Base-by-base conservation (phyloP, 441 rosid genomes). In the Gossypium gossypioides region DNA sequence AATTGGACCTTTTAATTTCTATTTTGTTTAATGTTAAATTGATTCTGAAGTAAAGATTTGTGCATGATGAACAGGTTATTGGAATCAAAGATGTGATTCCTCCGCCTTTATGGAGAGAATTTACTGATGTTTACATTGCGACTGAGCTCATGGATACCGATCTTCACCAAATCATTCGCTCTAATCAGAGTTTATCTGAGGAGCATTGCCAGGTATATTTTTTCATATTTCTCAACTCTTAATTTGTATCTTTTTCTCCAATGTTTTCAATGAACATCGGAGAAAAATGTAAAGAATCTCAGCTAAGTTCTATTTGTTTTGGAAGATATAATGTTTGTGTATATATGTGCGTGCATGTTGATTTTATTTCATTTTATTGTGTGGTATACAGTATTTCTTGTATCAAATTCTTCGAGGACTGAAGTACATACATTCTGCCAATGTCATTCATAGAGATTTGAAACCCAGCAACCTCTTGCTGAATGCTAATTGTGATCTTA, bases 91-190 rank as follows among this genome's bases (percentile, higher is more conserved):
- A 95, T 80, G 95, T 95, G 60, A 81, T 95, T 78, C 99, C 99
- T 69, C 98, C 99, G n/a, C 92, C 99, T 74, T 0, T 89, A 25
- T 62, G 98, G 72, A 81, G 88, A 79, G 89, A 89, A 76, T 95
- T 95, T 77, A 72, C 76, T 12, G 98, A 95, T 80, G 99, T 95
- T 22, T 95, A 95, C 76, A 84, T 92, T 3, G 84, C 99, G 25
- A 84, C 74, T 16, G 99, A 95, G 59, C 87, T 95, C 63, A 88
- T 95, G 99, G 99, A 92, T 79, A 88, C 97, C 37, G 99, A 95
- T 82, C 92, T 95, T 74, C 97, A 95, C 77, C 96, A 95, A 68
- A 95, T 95, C 70, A 88, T 91, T 51, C 91, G 95, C 67, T 95
- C 99, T 29, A 95, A 92, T 75, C 99, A 95, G 76, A 13, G 79